These are phyloP conservation scores for Lactarius evosmus DNA, from an alignment of 768 basidiomycete genomes.

Conservation along the genomic window DNA sequence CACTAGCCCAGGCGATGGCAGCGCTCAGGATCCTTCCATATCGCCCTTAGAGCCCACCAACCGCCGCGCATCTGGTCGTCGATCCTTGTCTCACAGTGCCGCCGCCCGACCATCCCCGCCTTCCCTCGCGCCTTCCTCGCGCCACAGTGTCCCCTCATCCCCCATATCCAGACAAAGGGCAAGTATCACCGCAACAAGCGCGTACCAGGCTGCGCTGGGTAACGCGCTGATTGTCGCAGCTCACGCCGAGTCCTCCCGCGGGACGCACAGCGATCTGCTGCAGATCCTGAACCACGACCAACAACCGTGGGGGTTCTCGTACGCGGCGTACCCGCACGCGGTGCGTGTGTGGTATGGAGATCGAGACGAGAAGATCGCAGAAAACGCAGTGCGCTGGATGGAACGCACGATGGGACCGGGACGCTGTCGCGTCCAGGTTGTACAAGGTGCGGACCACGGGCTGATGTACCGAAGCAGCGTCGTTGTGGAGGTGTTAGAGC, in stretches of 20 bases:
- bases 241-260: slow-evolving; percentile 90
- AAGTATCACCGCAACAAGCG: slow-evolving; percentile 35
- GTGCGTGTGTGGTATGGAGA: slow-evolving; percentile 93
- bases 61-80: slow-evolving; percentile 53
- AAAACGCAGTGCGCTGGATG: slow-evolving; percentile 91
- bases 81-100: slow-evolving; percentile 65
- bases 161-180: slow-evolving; percentile 27
- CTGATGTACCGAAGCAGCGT: slow-evolving; percentile 90
- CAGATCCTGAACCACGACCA: slow-evolving; percentile 90
- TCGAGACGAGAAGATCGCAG: slow-evolving; percentile 88
- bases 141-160: slow-evolving; percentile 41
- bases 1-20: slow-evolving; percentile 30
- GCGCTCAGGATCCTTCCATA: slow-evolving; percentile 37
- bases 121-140: slow-evolving; percentile 50
- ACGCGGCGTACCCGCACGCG: slow-evolving; percentile 68
- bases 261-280: slow-evolving; percentile 86
- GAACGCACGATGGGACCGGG: slow-evolving; percentile 76
- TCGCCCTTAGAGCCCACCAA: slow-evolving; percentile 26
- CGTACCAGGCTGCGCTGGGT: slow-evolving; percentile 71
- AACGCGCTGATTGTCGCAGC: slow-evolving; percentile 91
- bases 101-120: slow-evolving; percentile 36
- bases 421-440: slow-evolving; percentile 73
- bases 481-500: slow-evolving; percentile 81
- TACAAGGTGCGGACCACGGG: slow-evolving; percentile 86
- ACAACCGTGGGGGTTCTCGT: slow-evolving; percentile 88